A percentile compares a stretch with the other conserved stretches of the same genome.
Evolutionary conservation across 2,329 filamentous ascomycete species (phyloP).

Genomic region (Xylaria sp.): DNA sequence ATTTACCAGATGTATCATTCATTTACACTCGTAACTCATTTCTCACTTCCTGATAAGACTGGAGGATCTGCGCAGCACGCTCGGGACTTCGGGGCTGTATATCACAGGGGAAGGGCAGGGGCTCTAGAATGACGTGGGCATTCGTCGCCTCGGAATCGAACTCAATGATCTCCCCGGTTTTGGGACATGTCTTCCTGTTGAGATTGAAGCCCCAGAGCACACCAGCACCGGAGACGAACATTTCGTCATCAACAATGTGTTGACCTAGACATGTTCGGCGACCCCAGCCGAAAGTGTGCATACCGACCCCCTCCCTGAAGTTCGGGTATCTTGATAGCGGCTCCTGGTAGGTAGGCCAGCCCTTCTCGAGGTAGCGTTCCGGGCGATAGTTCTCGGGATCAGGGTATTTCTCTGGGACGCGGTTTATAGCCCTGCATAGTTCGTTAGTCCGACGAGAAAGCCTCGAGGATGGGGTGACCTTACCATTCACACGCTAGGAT

Average conservation of each 20-base stretch:
- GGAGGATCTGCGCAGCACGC: conserved; percentile 53
- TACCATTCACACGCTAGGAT: conserved; percentile 64
- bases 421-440: conserved; percentile 63
- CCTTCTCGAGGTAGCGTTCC: conserved; percentile 71
- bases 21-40: conserved; percentile 47
- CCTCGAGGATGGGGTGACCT: conserved; percentile 35
- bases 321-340: conserved; percentile 72
- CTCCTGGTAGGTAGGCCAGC: conserved; percentile 72
- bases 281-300: conserved; percentile 74
- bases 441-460: conserved; percentile 4
- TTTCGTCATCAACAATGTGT: conserved; percentile 70
- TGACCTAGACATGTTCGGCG: conserved; percentile 71
- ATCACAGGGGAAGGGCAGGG: conserved; percentile 58
- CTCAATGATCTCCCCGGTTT: conserved; percentile 56
- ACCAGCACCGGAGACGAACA: conserved; percentile 61
- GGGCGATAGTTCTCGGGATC: conserved; percentile 72
- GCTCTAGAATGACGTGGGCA: conserved; percentile 65
- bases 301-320: conserved; percentile 66
- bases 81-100: conserved; percentile 56
- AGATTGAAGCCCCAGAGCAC: conserved; percentile 64
- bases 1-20: background rate
- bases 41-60: conserved; percentile 52
- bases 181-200: conserved; percentile 53
- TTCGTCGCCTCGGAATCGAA: conserved; percentile 64
- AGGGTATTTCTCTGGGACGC: conserved; percentile 68